These are phyloP conservation scores for Suaeda aralocaspica DNA, from an alignment of 148 eudicot genomes.

Conservation along the genomic window DNA sequence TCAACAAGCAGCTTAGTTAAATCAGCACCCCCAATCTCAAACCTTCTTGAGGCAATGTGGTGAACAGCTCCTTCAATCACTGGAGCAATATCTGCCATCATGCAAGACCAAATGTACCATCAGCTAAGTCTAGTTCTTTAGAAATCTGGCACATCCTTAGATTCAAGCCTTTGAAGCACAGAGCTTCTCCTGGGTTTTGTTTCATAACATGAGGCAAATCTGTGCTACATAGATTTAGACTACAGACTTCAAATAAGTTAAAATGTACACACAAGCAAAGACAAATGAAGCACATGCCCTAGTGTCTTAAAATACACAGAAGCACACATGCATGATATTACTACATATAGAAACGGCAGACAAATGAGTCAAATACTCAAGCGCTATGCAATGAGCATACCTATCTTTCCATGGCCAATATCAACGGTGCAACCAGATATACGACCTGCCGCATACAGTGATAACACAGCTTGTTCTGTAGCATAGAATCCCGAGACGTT, in stretches of 20 bases:
- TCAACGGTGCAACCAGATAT: slow-evolving; percentile 98
- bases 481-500: slow-evolving; percentile 97
- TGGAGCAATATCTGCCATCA: slow-evolving; percentile 84
- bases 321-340: neutral
- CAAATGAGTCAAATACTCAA: neutral
- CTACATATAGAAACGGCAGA: neutral
- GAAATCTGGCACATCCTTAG: neutral
- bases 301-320: neutral
- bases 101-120: slow-evolving; percentile 7
- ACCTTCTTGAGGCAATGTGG: slow-evolving; percentile 91
- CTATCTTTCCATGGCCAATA: slow-evolving; percentile 97
- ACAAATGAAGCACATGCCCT: neutral
- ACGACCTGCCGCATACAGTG: slow-evolving; percentile 95
- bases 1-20: slow-evolving; percentile 71
- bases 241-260: neutral
- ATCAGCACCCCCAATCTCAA: slow-evolving; percentile 85
- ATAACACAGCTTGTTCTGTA: slow-evolving; percentile 90
- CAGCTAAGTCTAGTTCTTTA: neutral
- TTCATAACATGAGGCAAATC: too few relatives aligned
- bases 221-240: neutral
- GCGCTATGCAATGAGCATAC: slow-evolving; percentile 30
- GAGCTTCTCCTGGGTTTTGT: too few relatives aligned
- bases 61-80: slow-evolving; percentile 99
- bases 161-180: neutral
- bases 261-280: neutral